A percentile compares a stretch with the other conserved stretches of the same genome.
Evolutionary conservation across 192 early-diverging fungal genomes (phyloP).

Genomic region (Coemansia asiatica): DNA sequence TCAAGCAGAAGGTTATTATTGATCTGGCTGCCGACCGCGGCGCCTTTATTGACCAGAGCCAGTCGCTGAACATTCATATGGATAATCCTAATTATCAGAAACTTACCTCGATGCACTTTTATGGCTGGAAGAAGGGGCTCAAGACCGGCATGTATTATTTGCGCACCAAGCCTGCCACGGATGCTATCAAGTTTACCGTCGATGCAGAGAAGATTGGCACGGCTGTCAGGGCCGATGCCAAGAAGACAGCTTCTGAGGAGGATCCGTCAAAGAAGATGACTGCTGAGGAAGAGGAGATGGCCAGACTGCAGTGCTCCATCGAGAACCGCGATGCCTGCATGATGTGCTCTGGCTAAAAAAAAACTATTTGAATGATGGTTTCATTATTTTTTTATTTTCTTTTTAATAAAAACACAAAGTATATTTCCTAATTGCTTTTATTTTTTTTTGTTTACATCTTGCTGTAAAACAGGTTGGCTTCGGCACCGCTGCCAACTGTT

Average conservation of each 20-base stretch:
- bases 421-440: background rate
- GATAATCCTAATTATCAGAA: constrained; percentile 93
- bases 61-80: constrained; percentile 94
- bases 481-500: constrained; percentile 13
- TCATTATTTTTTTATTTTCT: background rate
- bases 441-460: constrained; percentile 11
- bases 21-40: constrained; percentile 98
- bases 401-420: no score
- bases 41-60: constrained; percentile 96
- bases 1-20: constrained; percentile 86
- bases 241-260: constrained; percentile 25
- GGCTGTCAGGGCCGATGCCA: constrained; percentile 42
- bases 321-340: constrained; percentile 92
- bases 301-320: constrained; percentile 81
- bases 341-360: constrained; percentile 77
- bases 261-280: constrained; percentile 23
- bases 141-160: constrained; percentile 99
- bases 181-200: constrained; percentile 98
- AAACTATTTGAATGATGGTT: background rate
- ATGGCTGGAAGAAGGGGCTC: constrained; percentile 95
- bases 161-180: constrained; percentile 90
- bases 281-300: constrained; percentile 60
- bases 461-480: constrained; percentile 26
- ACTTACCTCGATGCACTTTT: constrained; percentile 97
- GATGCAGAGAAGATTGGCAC: constrained; percentile 68